phyloP scores from a whole-genome alignment of 805 yeast species.

The Pichia insulana region DNA sequence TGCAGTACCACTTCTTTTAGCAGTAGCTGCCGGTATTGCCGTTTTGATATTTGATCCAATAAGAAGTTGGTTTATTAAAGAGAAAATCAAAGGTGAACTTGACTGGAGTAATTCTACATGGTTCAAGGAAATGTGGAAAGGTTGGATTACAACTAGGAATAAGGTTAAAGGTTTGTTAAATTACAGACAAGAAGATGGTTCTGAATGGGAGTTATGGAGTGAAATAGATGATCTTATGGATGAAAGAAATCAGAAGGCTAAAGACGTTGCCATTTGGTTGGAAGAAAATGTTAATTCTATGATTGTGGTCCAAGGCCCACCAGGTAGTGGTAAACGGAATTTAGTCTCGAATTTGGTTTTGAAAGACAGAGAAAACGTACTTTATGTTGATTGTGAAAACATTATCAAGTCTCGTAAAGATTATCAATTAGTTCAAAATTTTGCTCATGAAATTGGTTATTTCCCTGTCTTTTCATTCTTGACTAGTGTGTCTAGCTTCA shows the following conservation, averaged over 20 bases:
- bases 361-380: constrained; percentile 48
- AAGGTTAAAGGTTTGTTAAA: constrained; percentile 20
- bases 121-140: constrained; percentile 28
- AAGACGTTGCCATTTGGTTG: constrained; percentile 68
- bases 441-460: constrained; percentile 78
- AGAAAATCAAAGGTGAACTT: constrained; percentile 56
- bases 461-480: constrained; percentile 93
- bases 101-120: constrained; percentile 31
- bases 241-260: constrained; percentile 59
- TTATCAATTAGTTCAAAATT: constrained; percentile 50
- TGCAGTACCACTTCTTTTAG: constrained; percentile 71
- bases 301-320: constrained; percentile 84
- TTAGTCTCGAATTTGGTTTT: constrained; percentile 63
- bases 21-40: constrained; percentile 71
- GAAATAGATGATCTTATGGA: constrained; percentile 41
- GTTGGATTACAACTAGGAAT: constrained; percentile 21
- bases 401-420: constrained; percentile 70
- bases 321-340: constrained; percentile 89
- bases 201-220: constrained; percentile 15
- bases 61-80: constrained; percentile 67
- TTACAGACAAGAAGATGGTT: constrained; percentile 9
- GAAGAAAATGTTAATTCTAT: constrained; percentile 87
- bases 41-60: constrained; percentile 90
- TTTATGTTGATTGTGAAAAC: constrained; percentile 72
- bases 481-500: constrained; percentile 63